phyloP scores from a whole-genome alignment of 495 filamentous ascomycete species.

The Penicillium robsamsonii region DNA sequence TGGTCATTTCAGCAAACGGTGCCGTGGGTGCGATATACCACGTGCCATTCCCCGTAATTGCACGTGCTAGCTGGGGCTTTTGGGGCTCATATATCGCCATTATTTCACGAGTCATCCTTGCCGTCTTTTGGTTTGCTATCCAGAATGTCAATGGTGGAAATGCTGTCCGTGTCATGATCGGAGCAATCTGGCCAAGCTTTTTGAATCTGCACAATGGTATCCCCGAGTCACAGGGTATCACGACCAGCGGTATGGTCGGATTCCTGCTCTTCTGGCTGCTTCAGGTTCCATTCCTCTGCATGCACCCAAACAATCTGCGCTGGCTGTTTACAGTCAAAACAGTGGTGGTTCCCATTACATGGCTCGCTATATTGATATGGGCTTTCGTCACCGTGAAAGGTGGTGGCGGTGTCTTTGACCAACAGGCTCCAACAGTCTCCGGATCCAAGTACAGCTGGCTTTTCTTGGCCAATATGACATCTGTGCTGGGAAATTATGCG shows the following conservation, averaged over 20 bases:
- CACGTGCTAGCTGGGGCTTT: constrained; percentile 66
- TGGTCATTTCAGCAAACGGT: constrained; percentile 63
- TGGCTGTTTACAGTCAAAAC: constrained; percentile 48
- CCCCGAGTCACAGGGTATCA: constrained; percentile 58
- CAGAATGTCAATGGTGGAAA: constrained; percentile 66
- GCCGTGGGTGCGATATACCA: constrained; percentile 62
- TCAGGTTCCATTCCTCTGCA: constrained; percentile 48
- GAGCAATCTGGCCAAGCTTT: constrained; percentile 66
- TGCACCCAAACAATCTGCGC: constrained; percentile 45
- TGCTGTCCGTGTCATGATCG: constrained; percentile 63
- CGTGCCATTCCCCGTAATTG: constrained; percentile 65
- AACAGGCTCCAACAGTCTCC: constrained; percentile 33
- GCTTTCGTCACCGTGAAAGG: constrained; percentile 43
- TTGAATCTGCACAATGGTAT: constrained; percentile 54
- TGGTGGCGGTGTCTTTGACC: constrained; percentile 30
- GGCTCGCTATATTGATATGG: constrained; percentile 51
- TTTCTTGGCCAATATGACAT: constrained; percentile 44
- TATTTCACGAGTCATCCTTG: constrained; percentile 63
- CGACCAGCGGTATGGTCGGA: constrained; percentile 60
- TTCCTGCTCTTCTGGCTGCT: constrained; percentile 58
- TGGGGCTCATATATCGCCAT: constrained; percentile 68
- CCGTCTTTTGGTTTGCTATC: constrained; percentile 72
- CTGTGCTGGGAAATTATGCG: constrained; percentile 46
- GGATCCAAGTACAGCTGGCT: constrained; percentile 44
- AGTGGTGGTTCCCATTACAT: constrained; percentile 44